Evolutionary conservation across 139 green algal species (phyloP), one percentile per base, ranked within the genome.

Genomic region (Chlorella ohadii): DNA sequence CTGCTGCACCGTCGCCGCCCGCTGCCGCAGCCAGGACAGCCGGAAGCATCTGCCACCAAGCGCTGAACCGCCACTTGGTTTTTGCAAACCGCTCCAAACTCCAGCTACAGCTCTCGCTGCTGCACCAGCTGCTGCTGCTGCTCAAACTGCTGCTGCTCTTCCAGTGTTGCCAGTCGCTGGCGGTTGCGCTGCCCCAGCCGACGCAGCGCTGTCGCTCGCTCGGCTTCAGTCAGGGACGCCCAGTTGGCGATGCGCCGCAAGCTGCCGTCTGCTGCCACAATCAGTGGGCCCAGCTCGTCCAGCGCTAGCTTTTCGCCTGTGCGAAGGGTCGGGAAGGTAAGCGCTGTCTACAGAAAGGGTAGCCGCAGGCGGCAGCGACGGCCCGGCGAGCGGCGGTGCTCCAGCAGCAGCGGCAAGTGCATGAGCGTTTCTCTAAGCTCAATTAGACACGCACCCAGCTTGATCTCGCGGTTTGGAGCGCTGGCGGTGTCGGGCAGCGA

Each of bases 231-330:
- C 19, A 84, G 64, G 3, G 56, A 4, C 31, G 36, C 23, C 44
- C 63, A 76, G 64, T 84, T 72, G 16, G 76, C 57, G 28, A 82
- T 72, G 59, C 76, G 59, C 15, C 59, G 57, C 38, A 82, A 25
- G 27, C 36, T 27, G 36, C 76, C 59, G 25, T 72, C 36, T 22
- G 36, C 17, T 4, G 36, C 25, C 1, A 82, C 76, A 41, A 82
- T 57, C 25, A 72, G 6, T 3, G 57, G 57, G 59, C 76, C 76
- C 31, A 82, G 59, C 31, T 82, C 59, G 56, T 82, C 76, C 23
- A 82, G 57, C 3, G 76, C 76, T 4, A 82, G 55, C 27, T 57
- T 82, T 15, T 72, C 38, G 36, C 76, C 76, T 82, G 76, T 36
- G 34, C 1, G 16, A 6, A 51, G 44, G 44, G n/a, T 11, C 1